phyloP scores from a whole-genome alignment of 75 land plant genomes.

The Cupressus sempervirens region DNA sequence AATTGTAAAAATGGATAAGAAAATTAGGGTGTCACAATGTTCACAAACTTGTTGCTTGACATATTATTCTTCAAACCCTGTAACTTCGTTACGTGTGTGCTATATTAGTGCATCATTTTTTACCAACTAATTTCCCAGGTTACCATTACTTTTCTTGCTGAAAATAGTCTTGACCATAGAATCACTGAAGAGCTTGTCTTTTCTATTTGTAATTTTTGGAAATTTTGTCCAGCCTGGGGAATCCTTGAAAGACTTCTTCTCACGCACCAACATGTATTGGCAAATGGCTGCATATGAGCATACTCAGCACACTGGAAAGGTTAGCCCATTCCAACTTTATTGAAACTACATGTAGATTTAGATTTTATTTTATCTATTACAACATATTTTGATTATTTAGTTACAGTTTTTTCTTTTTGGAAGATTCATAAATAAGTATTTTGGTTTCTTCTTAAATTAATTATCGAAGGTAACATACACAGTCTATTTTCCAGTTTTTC shows the following conservation, averaged over 20 bases:
- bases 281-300: slow-evolving; percentile 99
- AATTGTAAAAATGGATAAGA: too few relatives aligned
- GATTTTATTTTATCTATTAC: not conserved
- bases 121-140: not conserved
- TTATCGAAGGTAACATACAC: not conserved
- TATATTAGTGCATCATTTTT: not conserved
- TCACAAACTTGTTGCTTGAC: not conserved
- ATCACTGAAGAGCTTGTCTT: not conserved
- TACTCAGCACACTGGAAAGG: slow-evolving; percentile 99
- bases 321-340: slow-evolving; percentile 16
- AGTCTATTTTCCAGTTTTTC: not conserved
- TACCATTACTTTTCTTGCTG: not conserved
- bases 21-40: not conserved
- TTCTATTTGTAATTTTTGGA: not conserved
- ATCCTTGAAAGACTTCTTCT: slow-evolving; percentile 82
- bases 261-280: slow-evolving; percentile 89
- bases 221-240: slow-evolving; percentile 76
- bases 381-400: not conserved
- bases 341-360: not conserved
- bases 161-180: not conserved
- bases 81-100: not conserved
- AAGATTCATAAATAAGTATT: not conserved
- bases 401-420: not conserved
- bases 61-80: not conserved
- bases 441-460: not conserved